Conservation (phyloP, 805 yeast species). For the Candida jianshihensis region DNA sequence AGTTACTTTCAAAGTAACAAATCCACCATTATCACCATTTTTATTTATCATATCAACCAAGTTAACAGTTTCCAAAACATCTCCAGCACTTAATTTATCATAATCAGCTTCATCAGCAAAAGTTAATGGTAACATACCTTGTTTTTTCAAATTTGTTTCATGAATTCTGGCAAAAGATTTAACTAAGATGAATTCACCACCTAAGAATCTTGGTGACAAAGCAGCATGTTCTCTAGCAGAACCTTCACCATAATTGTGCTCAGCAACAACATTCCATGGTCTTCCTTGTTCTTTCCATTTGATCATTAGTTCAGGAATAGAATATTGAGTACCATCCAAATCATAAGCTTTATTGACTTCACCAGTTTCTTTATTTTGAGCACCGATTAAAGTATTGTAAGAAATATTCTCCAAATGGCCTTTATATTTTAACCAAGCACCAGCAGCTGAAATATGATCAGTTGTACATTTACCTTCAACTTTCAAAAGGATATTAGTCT, state of each 20-base stretch:
- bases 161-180: constrained; percentile 98
- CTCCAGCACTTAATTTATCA: constrained; percentile 73
- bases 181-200: constrained; percentile 82
- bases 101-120: constrained; percentile 88
- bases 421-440: constrained; percentile 97
- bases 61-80: constrained; percentile 67
- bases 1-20: constrained; percentile 61
- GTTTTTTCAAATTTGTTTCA: constrained; percentile 96
- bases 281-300: constrained; percentile 82
- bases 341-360: constrained; percentile 90
- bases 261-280: constrained; percentile 95
- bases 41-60: constrained; percentile 70
- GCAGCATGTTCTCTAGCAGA: constrained; percentile 99
- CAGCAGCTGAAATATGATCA: constrained; percentile 98
- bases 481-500: constrained; percentile 70
- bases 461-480: constrained; percentile 98
- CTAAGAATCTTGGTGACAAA: constrained; percentile 87
- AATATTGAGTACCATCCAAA: constrained; percentile 64
- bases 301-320: constrained; percentile 95
- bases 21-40: constrained; percentile 85
- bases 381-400: constrained; percentile 92
- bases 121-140: constrained; percentile 93
- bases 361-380: constrained; percentile 94
- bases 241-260: constrained; percentile 98
- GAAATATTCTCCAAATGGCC: constrained; percentile 96